These are phyloP conservation scores for Amorphotheca resinae DNA, from an alignment of 495 filamentous ascomycete species.

Conservation along the genomic window DNA sequence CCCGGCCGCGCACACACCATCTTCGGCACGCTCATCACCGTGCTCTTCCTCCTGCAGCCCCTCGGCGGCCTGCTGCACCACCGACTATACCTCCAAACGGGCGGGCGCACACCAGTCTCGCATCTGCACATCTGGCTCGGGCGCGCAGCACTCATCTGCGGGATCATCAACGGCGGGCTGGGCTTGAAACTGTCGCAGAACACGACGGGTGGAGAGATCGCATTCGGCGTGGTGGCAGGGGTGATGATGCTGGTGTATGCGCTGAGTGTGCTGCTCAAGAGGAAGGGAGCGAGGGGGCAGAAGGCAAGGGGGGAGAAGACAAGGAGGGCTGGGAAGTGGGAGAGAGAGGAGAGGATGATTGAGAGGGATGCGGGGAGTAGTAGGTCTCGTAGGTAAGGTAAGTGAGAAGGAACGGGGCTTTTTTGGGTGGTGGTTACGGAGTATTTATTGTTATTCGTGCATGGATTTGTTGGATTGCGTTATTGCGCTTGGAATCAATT, in stretches of 20 bases:
- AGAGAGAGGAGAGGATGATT: too few species aligned
- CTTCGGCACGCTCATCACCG: conserved; percentile 32
- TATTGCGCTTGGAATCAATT: too few species aligned
- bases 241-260: conserved; percentile 37
- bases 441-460: too few species aligned
- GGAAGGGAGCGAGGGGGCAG: conserved; percentile 14
- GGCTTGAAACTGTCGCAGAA: conserved; percentile 41
- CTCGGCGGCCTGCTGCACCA: conserved; percentile 55
- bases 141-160: conserved; percentile 46
- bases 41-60: conserved; percentile 50
- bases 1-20: conserved; percentile 28
- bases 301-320: too few species aligned
- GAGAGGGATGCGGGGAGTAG: too few species aligned
- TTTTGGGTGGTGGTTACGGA: too few species aligned
- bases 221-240: conserved; percentile 47
- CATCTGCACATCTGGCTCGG: conserved; percentile 61
- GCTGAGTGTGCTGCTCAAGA: conserved; percentile 18
- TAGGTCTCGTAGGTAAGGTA: too few species aligned
- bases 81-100: conserved; percentile 33
- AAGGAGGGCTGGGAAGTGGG: too few species aligned
- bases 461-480: too few species aligned
- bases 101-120: conserved; percentile 39
- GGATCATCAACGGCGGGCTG: conserved; percentile 58
- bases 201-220: conserved; percentile 27
- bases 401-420: too few species aligned